Base-by-base conservation (phyloP, 1,284 basidiomycete genomes). In the Microbotryum lychnidis-dioicae region DNA sequence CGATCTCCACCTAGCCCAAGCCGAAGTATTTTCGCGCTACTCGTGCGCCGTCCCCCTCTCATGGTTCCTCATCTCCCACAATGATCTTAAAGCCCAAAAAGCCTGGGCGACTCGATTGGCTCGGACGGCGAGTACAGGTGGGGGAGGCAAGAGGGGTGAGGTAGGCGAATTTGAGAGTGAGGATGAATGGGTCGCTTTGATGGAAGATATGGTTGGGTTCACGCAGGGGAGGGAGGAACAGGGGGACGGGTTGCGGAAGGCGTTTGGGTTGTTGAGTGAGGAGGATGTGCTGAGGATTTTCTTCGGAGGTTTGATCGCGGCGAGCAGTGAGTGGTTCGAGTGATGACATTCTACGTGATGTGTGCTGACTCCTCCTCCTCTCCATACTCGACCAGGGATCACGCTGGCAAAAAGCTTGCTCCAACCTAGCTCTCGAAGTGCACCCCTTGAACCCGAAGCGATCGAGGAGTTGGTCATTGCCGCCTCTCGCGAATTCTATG, bases 1-100 rank as follows among this genome's bases (percentile, higher is more conserved):
- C 53, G 92, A 97, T 75, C 83, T 93, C 1, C 91, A 96, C 74
- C 81, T 97, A n/a, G 89, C 92, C 73, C 87, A 87, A 1, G 91
- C 89, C 18, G 92, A 96, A 76, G 89, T 91, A 53, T 78, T 97
- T 23, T 82, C 88, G 4, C 81, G 89, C 50, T 96, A 91, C 90
- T 82, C 82, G 69, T 87, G 87, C 2, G 82, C 87, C 21, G 85
- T 86, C 1, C 84, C 87, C 6, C 76, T 94, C 49, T 81, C 84
- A 21, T 93, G 90, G 84, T 87, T 96, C 73, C 77, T 96, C 37
- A 87, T 86, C 70, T 89, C 87, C 63, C 80, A 83, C 56, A 75
- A 80, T 44, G 80, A 89, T 71, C 77, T 77, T 37, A 74, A 74
- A 2, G 85, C 88, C 68, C 92, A 97, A 75, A 80, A 83, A n/a